A percentile compares a stretch with the other conserved stretches of the same genome.
Conservation (phyloP, 2,329 filamentous ascomycete species). For the Sporothrix humicola region DNA sequence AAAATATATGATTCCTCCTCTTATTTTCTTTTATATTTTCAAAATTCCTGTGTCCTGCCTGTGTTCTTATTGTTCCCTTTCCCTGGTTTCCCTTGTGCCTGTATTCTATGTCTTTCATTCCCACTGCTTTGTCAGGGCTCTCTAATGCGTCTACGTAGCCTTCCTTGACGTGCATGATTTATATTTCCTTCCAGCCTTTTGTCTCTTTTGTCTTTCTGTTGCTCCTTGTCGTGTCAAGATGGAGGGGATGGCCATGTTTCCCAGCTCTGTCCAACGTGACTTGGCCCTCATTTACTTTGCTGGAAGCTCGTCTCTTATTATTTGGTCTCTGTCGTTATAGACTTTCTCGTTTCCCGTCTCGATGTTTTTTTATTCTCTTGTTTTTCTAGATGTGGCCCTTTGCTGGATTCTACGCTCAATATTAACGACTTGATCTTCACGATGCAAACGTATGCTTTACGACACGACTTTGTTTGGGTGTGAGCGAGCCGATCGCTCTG, state of each 20-base stretch:
- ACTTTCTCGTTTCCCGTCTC: neutral
- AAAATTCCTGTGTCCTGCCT: neutral
- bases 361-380: neutral
- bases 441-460: slow-evolving; percentile 8
- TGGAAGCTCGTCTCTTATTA: neutral
- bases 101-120: neutral
- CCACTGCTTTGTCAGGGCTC: slow-evolving; percentile 26
- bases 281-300: neutral
- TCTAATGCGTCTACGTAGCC: slow-evolving; percentile 10
- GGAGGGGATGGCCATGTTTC: neutral
- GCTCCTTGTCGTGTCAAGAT: neutral
- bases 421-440: neutral
- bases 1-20: neutral
- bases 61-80: slow-evolving; percentile 20
- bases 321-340: neutral
- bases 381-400: neutral
- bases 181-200: neutral
- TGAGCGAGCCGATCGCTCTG: neutral
- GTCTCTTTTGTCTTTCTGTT: neutral
- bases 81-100: neutral
- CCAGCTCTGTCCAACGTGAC: neutral
- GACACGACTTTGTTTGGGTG: neutral
- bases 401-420: no score
- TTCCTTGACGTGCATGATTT: neutral
- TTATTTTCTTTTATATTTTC: neutral